phyloP scores from a whole-genome alignment of 2,329 filamentous ascomycete genomes.

The Arachnomyces sp. region DNA sequence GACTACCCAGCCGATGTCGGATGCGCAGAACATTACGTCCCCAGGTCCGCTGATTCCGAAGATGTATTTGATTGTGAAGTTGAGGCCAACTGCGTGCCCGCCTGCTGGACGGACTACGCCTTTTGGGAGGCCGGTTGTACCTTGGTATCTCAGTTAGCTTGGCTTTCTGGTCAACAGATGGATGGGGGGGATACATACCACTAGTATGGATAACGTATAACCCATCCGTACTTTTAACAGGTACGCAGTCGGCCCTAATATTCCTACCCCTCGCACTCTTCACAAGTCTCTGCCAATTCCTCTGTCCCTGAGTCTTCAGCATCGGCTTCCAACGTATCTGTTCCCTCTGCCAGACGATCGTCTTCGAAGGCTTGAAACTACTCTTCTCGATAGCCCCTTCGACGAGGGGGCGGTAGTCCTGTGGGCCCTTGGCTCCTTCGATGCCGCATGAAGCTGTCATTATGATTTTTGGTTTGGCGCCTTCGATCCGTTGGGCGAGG shows the following conservation, averaged over 20 bases:
- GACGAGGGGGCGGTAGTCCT: conserved; percentile 69
- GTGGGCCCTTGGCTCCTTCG: conserved; percentile 71
- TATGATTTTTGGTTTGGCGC: conserved; percentile 64
- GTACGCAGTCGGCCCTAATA: conserved; percentile 63
- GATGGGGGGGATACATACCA: conserved; percentile 31
- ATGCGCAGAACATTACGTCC: conserved; percentile 71
- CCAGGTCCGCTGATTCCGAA: conserved; percentile 77
- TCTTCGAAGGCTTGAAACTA: conserved; percentile 60
- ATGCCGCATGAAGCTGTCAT: conserved; percentile 90
- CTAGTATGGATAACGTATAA: conserved; percentile 91
- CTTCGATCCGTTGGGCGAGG: conserved; percentile 80
- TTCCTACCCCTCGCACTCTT: conserved; percentile 60
- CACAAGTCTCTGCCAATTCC: conserved; percentile 71
- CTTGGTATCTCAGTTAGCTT: conserved; percentile 21
- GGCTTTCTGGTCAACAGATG: too few species aligned
- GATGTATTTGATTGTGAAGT: conserved; percentile 71
- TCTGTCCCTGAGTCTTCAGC: conserved; percentile 58
- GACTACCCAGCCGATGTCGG: conserved; percentile 89
- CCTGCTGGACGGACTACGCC: conserved; percentile 75
- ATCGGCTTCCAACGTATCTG: conserved; percentile 65
- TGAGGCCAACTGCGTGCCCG: conserved; percentile 77
- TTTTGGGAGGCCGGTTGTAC: conserved; percentile 75
- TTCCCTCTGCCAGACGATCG: conserved; percentile 77
- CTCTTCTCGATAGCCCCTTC: conserved; percentile 62
- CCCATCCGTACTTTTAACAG: conserved; percentile 66